These are phyloP conservation scores for Hypomyces rosellus DNA, from an alignment of 2,329 filamentous ascomycete genomes.

Conservation along the genomic window DNA sequence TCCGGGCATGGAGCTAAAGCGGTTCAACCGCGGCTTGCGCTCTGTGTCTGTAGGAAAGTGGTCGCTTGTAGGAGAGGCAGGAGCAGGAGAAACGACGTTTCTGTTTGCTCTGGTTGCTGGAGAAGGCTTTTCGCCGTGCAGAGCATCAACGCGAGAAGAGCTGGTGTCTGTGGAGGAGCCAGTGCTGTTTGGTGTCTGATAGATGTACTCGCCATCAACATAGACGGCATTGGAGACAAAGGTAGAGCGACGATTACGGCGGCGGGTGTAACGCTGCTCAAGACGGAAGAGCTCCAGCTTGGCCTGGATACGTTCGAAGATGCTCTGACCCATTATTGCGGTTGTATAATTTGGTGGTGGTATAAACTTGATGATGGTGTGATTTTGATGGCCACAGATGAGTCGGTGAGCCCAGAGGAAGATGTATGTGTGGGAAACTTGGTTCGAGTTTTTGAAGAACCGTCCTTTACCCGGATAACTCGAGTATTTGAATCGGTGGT, in stretches of 20 bases:
- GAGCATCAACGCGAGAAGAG: conserved; percentile 29
- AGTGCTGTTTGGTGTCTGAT: conserved; percentile 56
- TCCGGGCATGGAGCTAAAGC: conserved; percentile 51
- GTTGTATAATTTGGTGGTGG: background rate
- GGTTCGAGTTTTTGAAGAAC: too few species aligned
- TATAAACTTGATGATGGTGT: background rate
- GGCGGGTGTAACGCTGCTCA: conserved; percentile 89
- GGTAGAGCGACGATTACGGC: conserved; percentile 77
- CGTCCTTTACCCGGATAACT: too few species aligned
- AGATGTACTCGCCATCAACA: conserved; percentile 93
- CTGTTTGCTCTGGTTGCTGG: background rate
- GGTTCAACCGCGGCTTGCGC: conserved; percentile 44
- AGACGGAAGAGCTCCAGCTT: conserved; percentile 88
- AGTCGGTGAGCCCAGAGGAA: background rate
- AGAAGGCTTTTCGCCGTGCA: conserved; percentile 29
- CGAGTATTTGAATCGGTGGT: too few species aligned
- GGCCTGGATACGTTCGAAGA: conserved; percentile 56
- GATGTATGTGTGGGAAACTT: too few species aligned
- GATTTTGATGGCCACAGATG: background rate
- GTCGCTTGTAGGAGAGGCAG: conserved; percentile 19
- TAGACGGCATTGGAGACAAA: conserved; percentile 87
- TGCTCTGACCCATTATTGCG: conserved; percentile 41
- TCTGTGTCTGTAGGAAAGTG: conserved; percentile 23
- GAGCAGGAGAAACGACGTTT: conserved; percentile 19
- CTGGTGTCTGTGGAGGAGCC: conserved; percentile 47